Conservation (phyloP, 345 rosid genomes). For the Salix exigua region DNA sequence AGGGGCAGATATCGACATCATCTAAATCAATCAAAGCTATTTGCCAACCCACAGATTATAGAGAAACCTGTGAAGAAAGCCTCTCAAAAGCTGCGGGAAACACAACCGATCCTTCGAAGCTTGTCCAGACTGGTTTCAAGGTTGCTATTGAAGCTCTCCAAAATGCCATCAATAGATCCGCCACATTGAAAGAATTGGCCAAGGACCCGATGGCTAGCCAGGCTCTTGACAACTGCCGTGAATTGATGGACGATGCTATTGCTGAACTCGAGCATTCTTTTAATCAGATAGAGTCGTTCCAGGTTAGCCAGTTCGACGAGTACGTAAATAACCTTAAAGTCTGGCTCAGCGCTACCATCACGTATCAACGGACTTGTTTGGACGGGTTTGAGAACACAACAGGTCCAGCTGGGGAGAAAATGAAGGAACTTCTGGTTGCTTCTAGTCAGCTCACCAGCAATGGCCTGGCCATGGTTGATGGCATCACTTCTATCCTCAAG, state of each 20-base stretch:
- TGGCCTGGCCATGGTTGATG: constrained; percentile 63
- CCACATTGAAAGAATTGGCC: constrained; percentile 34
- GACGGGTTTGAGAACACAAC: constrained; percentile 63
- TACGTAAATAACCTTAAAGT: constrained; percentile 48
- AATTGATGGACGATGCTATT: constrained; percentile 50
- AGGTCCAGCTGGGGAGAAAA: constrained; percentile 33
- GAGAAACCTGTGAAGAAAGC: constrained; percentile 44
- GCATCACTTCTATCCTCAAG: constrained; percentile 31
- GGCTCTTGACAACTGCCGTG: constrained; percentile 53
- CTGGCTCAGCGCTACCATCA: constrained; percentile 75
- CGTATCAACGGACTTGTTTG: constrained; percentile 68
- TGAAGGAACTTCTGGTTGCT: constrained; percentile 36
- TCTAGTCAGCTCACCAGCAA: constrained; percentile 59
- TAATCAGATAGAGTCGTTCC: constrained; percentile 35
- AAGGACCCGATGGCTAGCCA: constrained; percentile 45
- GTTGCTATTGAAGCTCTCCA: constrained; percentile 39
- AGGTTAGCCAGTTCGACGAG: constrained; percentile 24
- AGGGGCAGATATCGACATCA: constrained; percentile 12
- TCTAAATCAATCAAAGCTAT: constrained; percentile 48
- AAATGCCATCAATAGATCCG: constrained; percentile 38
- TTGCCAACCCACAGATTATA: constrained; percentile 63
- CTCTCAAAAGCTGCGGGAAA: constrained; percentile 40
- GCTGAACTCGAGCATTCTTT: constrained; percentile 50
- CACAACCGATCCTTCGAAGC: constrained; percentile 49
- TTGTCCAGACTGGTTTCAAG: constrained; percentile 49